Evolutionary conservation across 2,329 filamentous ascomycete genomes (phyloP), one percentile per base, ranked within the genome.

Genomic region (Zalaria obscura): DNA sequence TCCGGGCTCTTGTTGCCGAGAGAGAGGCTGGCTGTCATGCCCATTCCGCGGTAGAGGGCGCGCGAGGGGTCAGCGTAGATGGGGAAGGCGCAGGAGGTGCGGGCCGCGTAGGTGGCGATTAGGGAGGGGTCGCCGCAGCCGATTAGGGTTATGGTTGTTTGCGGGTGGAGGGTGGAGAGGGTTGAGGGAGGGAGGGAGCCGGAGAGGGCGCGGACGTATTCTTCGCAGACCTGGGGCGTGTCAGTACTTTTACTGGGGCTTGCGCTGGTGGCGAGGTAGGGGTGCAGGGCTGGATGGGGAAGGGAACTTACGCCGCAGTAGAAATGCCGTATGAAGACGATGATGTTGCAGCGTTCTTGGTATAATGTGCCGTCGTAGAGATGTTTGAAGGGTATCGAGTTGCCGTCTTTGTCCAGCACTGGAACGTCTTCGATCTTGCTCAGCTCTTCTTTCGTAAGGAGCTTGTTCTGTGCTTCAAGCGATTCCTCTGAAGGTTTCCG

Each of bases 311-410:
- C 57, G 38, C 59, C 60, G 47, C 60, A 63, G 53, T 54, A 62
- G 51, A 62, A 63, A 47, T 63, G 60, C 32, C 60, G 53, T 28
- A 63, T 54, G 50, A 63, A 63, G 38, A 62, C 42, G 11, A 61
- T 51, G 32, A 63, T 50, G 29, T 57, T 49, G 37, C 48, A 40
- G 27, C 49, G 44, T 25, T 39, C 31, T n/a, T 43, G 34, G 31
- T 47, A 33, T 36, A 46, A 45, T 26, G 40, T 32, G 44, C 44
- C 45, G 18, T 48, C 45, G 42, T 49, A 53, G 27, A 58, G 51
- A 3, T 48, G 39, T n/a, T 47, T 49, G 50, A 57, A 54, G 18
- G 46, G 34, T 28, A 52, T 38, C 27, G 50, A 41, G 11, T 49
- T 53, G 43, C 53, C 52, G 32, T 48, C 47, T 38, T 50, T 47